Base-by-base conservation (phyloP, 306 rosid species). In the Trifolium dubium region DNA sequence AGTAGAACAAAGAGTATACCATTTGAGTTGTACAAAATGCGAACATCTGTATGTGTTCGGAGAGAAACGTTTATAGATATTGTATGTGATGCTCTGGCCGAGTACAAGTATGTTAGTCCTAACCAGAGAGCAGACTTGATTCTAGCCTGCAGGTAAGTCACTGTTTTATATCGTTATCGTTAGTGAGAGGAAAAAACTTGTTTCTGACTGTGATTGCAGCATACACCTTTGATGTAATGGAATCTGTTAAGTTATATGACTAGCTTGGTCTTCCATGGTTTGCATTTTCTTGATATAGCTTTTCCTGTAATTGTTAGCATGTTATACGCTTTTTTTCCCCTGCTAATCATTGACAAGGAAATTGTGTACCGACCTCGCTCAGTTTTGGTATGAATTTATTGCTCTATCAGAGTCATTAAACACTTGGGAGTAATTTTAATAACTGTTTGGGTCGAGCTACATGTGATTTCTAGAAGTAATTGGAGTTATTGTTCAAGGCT, bases 21-120 rank as follows among this genome's bases (percentile, higher is more conserved):
- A n/a, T 94, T 88, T 81, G 96, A 91, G 84, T 66, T 89, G 77
- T 94, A 94, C 86, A 89, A 94, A 83, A 85, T 81, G 58, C 91
- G 92, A 49, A 89, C 91, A 28, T 87, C 97, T 67, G 88, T 84
- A 54, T 82, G 91, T 51, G 83, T 94, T 31, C 68, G 76, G 17
- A 86, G 96, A 83, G 88, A 85, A 76, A 75, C 67, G 43, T 94
- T 91, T 79, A 73, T 94, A 64, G 86, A 89, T 60, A 81, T 91
- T 80, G 93, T 87, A 44, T 94, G 98, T 81, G 90, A 84, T 56
- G 88, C 92, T 75, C 59, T 91, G 82, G 86, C 98, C 39, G 90
- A 89, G 81, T 94, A 94, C 67, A 94, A 94, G 83, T 94, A 91
- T 72, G 85, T 94, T 58, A 92, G 98, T 77, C 96, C 96, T 73